Evolutionary conservation across 768 basidiomycete species (phyloP), one percentile per base, ranked within the genome.

Genomic region (Mycena venus): DNA sequence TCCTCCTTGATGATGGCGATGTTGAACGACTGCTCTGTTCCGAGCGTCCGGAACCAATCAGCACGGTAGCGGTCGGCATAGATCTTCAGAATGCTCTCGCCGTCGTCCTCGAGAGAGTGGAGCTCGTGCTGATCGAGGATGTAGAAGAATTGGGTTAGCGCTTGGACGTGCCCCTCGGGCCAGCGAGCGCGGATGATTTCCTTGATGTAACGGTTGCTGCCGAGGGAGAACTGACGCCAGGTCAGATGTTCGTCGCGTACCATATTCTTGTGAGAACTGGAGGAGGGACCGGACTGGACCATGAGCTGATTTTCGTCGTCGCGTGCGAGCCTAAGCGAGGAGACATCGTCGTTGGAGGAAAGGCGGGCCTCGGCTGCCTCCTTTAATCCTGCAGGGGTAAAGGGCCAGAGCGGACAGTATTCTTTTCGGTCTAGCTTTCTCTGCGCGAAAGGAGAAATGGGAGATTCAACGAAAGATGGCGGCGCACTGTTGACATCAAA

Each of bases 141-240:
- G 34, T 42, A 72, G 63, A 72, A 65, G n/a, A 72, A 72, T 19
- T 65, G 53, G 40, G 38, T 47, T 2, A 72, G 55, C 0, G 55
- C 55, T 1, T 65, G 14, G 55, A 72, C 51, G 23, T 72, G 70
- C 2, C 0, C 10, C 3, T 10, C 1, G 0, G 51, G 29, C 70
- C 70, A 72, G 34, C 42, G 15, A 1, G 63, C 70, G 3, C 42
- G 32, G 0, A 12, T 11, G 5, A 65, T 56, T 29, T 72, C 63
- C 14, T 59, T 47, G 31, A 72, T 23, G 34, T 59, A 72, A 21
- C 69, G 60, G 44, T 31, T 29, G 7, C 17, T 36, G 0, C 53
- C 63, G 1, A 65, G 53, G 5, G 14, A 15, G 21, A 72, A 59
- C 17, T 65, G 19, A 25, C 47, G 62, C 29, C 29, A 44, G 19